Base-by-base conservation (phyloP, 2,329 filamentous ascomycete species). In the Colletotrichum cuscutae region DNA sequence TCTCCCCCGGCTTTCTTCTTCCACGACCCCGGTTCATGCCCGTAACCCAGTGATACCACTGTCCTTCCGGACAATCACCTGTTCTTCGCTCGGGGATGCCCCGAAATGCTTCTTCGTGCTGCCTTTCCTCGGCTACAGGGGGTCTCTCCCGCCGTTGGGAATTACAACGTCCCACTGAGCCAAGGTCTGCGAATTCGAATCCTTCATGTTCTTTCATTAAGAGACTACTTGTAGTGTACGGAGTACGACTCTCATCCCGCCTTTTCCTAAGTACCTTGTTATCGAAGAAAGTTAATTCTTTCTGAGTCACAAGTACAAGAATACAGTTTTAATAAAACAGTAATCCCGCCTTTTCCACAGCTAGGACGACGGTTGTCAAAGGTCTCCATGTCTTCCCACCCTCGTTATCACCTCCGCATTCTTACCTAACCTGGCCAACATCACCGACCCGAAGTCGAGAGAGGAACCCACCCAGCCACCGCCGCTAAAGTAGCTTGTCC, bases 391-490 rank as follows among this genome's bases (percentile, higher is more conserved):
- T 46, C 19, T 26, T 61, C 35, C 52, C 63, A 42, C 53, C 54
- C 35, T 58, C 61, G 60, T 46, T 57, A 72, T 70, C 71, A 60
- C 66, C 66, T 72, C 71, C 71, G 60, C 66, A 61, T 70, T 61
- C 71, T 72, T 65, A 61, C 71, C 71, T 42, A 72, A 65, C 70
- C 22, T 35, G 70, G 70, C 59, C 70, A 72, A 65, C 66, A 70
- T 61, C 60, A 65, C 70, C 66, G 60, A 58, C 66, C 60, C 49
- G 42, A 46, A 46, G 15, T 46, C 42, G 3, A 46, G 42, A 9
- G 42, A 19, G 59, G 57, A 24, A 30, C 1, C 32, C 42, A 9
- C 28, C 66, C 66, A 56, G 60, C 60, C 60, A 70, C 70, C 46
- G 56, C 22, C 37, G 54, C 53, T 49, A 46, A 60, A 56, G 7